A percentile compares a stretch with the other conserved stretches of the same genome.
These are phyloP conservation scores for Baorangia bicolor DNA, from an alignment of 768 basidiomycete species.

Conservation along the genomic window DNA sequence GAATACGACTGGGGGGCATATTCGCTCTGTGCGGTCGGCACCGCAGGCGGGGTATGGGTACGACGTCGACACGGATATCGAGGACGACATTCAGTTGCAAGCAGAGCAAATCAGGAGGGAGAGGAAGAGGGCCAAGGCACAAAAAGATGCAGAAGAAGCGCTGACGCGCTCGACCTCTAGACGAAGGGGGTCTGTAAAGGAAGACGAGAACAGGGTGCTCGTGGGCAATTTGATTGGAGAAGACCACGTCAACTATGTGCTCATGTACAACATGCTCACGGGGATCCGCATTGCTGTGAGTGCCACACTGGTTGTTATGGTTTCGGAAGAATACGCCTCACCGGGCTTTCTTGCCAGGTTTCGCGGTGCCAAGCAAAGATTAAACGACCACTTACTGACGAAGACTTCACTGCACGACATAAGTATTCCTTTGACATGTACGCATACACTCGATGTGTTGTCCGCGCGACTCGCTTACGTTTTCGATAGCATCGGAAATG, in stretches of 20 bases:
- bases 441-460: constrained; percentile 26
- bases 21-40: constrained; percentile 30
- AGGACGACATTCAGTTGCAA: constrained; percentile 76
- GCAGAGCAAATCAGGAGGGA: constrained; percentile 85
- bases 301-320: constrained; percentile 1
- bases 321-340: constrained; percentile 1
- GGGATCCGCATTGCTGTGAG: constrained; percentile 93
- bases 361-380: constrained; percentile 97
- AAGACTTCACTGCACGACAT: constrained; percentile 86
- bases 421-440: constrained; percentile 98
- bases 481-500: constrained; percentile 80
- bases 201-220: constrained; percentile 57
- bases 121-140: constrained; percentile 70
- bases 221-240: constrained; percentile 98
- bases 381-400: constrained; percentile 75
- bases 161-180: constrained; percentile 38
- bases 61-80: constrained; percentile 39
- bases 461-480: neutral
- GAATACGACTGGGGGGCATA: constrained; percentile 66
- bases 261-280: constrained; percentile 99
- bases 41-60: constrained; percentile 36
- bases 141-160: constrained; percentile 60
- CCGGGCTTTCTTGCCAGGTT: constrained; percentile 49
- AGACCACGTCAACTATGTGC: constrained; percentile 95
- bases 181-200: constrained; percentile 25